Base-by-base conservation (phyloP, 2,329 filamentous ascomycete genomes). In the Scytalidium sp. region DNA sequence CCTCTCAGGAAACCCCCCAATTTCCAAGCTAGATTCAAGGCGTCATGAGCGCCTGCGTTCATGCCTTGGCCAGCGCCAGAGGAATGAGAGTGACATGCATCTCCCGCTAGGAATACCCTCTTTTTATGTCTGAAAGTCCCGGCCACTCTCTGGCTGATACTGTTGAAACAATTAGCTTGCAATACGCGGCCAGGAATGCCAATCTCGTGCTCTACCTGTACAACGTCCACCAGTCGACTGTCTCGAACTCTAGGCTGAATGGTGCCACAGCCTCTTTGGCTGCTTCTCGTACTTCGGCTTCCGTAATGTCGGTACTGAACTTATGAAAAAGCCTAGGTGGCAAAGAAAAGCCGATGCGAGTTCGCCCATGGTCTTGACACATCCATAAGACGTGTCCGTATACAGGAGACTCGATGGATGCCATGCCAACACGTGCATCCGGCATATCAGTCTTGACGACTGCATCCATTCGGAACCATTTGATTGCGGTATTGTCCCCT, bases 51-150 rank as follows among this genome's bases (percentile, higher is more conserved):
- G 40, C 73, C 69, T 21, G 76, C 75, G 50, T 80, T 80, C 72
- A 79, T 77, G 2, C 78, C 82, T 61, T 85, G 82, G 0, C 80
- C 83, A 0, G 81, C 82, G 60, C 85, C 84, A 0, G 81, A 81
- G 0, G 76, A 80, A 57, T 85, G 82, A 0, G 80, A 81, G 49
- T 83, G 79, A 6, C 67, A 67, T 3, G 67, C 62, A 50, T 70
- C 68, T 19, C 68, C 68, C 3, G 66, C 64, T 39, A 67, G 46
- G 3, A 68, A 15, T 36, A 36, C 15, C 5, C 32, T 15, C 5
- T 36, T n/a, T 5, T 36, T 36, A n/a, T 15, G 5, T 50, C 47
- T 11, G 59, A 56, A 49, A 61, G 10, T 43, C 7, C 20, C 41
- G 11, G 41, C 41, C 19, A 43, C 22, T 19, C 22, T 17, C 41